These are phyloP conservation scores for Penicillium sclerotigenum DNA, from an alignment of 2,329 filamentous ascomycete genomes.

Conservation along the genomic window DNA sequence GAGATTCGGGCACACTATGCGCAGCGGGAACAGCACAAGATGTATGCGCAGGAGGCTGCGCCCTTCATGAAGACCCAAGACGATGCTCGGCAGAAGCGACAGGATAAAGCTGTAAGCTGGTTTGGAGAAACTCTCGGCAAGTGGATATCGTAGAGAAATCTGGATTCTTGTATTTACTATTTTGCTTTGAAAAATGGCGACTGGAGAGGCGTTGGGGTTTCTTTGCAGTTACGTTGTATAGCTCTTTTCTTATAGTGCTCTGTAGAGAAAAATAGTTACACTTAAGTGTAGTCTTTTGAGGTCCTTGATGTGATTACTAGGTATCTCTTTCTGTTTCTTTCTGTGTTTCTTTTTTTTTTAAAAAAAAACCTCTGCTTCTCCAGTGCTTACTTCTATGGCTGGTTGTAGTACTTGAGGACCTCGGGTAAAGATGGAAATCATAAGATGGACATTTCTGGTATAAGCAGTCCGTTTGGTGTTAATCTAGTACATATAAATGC, in stretches of 20 bases:
- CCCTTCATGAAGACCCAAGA: constrained; percentile 39
- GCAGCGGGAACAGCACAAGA: constrained; percentile 36
- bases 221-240: background rate
- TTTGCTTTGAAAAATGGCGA: background rate
- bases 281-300: background rate
- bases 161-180: background rate
- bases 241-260: background rate
- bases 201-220: constrained; percentile 2
- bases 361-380: background rate
- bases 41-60: constrained; percentile 37
- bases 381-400: background rate
- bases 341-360: background rate
- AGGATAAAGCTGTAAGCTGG: constrained; percentile 40
- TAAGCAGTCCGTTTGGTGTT: background rate
- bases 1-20: constrained; percentile 42
- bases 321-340: background rate
- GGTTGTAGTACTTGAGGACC: background rate
- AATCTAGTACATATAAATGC: background rate
- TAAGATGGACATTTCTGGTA: background rate
- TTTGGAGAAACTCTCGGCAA: constrained; percentile 45
- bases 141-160: constrained; percentile 34
- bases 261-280: background rate
- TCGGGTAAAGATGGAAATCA: background rate
- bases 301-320: background rate
- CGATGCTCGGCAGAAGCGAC: constrained; percentile 36